Base-by-base conservation (phyloP, 768 basidiomycete species). In the Termitomyces sp. region DNA sequence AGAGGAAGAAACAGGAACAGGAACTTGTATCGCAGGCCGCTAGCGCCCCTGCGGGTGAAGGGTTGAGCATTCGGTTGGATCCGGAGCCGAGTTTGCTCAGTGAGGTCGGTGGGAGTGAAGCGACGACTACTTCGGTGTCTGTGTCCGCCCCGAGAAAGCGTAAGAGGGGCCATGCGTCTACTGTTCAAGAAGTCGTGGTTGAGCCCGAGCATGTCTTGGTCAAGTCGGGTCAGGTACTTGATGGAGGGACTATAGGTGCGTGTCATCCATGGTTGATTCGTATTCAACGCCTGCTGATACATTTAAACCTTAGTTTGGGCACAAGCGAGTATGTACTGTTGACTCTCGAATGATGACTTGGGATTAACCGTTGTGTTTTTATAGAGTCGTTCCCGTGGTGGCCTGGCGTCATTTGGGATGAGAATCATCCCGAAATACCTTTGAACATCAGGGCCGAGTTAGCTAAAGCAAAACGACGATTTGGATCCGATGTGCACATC, bases 361-460 rank as follows among this genome's bases (percentile, higher is more conserved):
- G 47, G 62, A 47, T 50, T 46, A 17, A 53, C 11, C 7, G n/a
- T 9, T 27, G 6, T 27, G 4, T 10, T 9, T 17, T 16, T 49
- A 23, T 56, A 92, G 91, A 75, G 35, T 81, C 85, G 0, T 95
- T 77, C 63, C 94, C 94, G 1, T 95, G 86, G 86, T 96, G 89
- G 86, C 91, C 94, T 40, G 94, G 87, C 9, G 84, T 90, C 9
- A 80, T 95, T 16, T 86, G 79, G 51, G 83, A 86, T 25, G 78
- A 81, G 9, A 82, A 85, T 40, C 82, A 87, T 46, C 69, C 75
- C 1, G 68, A 67, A 0, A 79, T 93, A n/a, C 89, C 89, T 35
- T 42, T 51, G 23, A 73, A 75, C 31, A 71, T 80, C 50, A 44
- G 66, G 29, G 45, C 63, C 35, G 62, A 57, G 32, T 66, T 65